Base-by-base conservation (phyloP, 2,329 filamentous ascomycete species). In the Fusarium denticulatum region DNA sequence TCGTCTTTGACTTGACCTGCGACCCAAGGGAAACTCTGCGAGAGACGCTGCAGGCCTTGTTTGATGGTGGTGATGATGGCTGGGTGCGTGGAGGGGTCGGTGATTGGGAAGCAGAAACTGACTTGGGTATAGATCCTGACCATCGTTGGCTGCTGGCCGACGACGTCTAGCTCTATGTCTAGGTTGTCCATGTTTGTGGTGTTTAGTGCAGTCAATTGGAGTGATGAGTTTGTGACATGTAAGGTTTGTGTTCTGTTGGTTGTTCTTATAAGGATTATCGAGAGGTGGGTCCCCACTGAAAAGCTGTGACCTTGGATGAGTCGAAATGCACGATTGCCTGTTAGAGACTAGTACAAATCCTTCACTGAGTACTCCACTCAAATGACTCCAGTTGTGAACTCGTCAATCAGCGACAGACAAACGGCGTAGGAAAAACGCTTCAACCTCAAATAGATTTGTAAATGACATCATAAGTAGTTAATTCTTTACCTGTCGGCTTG, bases 51-150 rank as follows among this genome's bases (percentile, higher is more conserved):
- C 0, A 88, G 80, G 30, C 85, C 86, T 0, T 52, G 64, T 1
- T 72, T 72, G 8, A 87, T 55, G 2, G 72, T 82, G 3, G 65
- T 43, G 50, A 82, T 62, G 49, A 85, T 78, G 32, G 63, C 30
- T 14, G 73, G 67, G 28, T 77, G 75, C 5, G 47, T 62, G 24
- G 69, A 71, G 4, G 76, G n/a, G 37, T 79, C 72, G 3, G 73
- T 9, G 14, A 83, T 22, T 0, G 79, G 62, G 73, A 83, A 88
- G 64, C 81, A 80, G 36, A 86, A 77, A 43, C 79, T 81, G 43
- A 88, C 78, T 56, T 84, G 85, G 0, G 85, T 88, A 70, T 87
- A 88, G 16, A 87, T 81, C 16, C 77, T 75, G 40, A 47, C 39
- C 39, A 86, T 80, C 11, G 78, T 69, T 13, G 83, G 80, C 59